These are phyloP conservation scores for Avena sativa DNA, from an alignment of 176 grass and related monocot species.

Conservation along the genomic window DNA sequence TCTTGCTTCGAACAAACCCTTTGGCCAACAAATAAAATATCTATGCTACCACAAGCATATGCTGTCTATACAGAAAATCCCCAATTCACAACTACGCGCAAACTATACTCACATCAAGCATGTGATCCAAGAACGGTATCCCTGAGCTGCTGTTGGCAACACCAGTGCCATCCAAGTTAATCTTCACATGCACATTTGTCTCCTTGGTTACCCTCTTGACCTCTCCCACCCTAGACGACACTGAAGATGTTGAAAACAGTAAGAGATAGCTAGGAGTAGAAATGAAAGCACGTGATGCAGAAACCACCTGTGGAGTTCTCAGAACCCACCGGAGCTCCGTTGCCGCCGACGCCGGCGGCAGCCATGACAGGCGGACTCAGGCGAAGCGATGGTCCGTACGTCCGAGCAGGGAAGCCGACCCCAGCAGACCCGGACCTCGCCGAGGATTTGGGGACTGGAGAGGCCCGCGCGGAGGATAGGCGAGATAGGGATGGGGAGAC, in stretches of 20 bases:
- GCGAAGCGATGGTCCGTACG: not conserved
- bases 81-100: conserved; percentile 1
- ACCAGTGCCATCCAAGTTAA: conserved; percentile 87
- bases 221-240: conserved; percentile 64
- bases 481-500: not conserved
- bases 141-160: conserved; percentile 63
- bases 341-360: conserved; percentile 30
- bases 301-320: conserved; percentile 19
- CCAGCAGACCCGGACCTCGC: not conserved
- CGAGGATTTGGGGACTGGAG: not conserved
- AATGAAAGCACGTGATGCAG: not conserved
- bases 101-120: conserved; percentile 76
- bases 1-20: conserved; percentile 2
- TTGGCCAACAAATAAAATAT: not conserved
- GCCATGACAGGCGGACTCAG: not conserved
- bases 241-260: conserved; percentile 3
- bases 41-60: not conserved
- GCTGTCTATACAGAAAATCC: not conserved
- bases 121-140: conserved; percentile 95
- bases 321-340: conserved; percentile 9
- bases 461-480: not conserved
- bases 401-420: not conserved
- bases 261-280: not conserved
- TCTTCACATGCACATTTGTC: conserved; percentile 83
- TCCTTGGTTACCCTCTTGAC: conserved; percentile 86